A percentile compares a stretch with the other conserved stretches of the same genome.
Conservation (phyloP, 1,139 yeast genomes). For the Petasospora rhodanensis region DNA sequence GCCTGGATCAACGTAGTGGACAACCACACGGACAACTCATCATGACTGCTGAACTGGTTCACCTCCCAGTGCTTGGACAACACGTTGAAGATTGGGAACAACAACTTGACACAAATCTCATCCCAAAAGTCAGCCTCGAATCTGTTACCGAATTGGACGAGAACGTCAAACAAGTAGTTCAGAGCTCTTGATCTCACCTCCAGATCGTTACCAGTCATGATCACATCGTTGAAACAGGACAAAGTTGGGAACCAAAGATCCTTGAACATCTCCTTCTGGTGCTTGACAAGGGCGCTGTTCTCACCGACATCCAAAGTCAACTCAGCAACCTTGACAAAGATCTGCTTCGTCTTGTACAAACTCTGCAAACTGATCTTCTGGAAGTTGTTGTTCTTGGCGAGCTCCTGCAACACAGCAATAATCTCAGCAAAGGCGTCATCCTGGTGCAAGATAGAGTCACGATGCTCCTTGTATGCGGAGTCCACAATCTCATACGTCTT, state of each 20-base stretch:
- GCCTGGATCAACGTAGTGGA: conserved; percentile 97
- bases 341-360: conserved; percentile 64
- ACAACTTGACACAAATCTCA: conserved; percentile 63
- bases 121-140: conserved; percentile 82
- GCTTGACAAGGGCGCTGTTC: conserved; percentile 35
- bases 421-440: conserved; percentile 68
- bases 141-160: conserved; percentile 73
- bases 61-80: conserved; percentile 75
- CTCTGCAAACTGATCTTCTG: conserved; percentile 81
- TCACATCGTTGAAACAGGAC: conserved; percentile 78
- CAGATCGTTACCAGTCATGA: conserved; percentile 89
- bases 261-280: conserved; percentile 34
- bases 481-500: conserved; percentile 62
- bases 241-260: conserved; percentile 67
- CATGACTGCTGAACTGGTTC: conserved; percentile 61
- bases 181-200: conserved; percentile 92
- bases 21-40: conserved; percentile 89
- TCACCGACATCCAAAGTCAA: conserved; percentile 44
- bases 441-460: conserved; percentile 62
- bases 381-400: conserved; percentile 79
- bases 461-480: conserved; percentile 57
- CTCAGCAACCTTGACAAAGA: conserved; percentile 57
- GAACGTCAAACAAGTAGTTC: conserved; percentile 72
- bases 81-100: conserved; percentile 88
- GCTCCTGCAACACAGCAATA: conserved; percentile 71